Percentiles rank a stretch among this genome's conserved stretches.
phyloP scores from a whole-genome alignment of 2,329 filamentous ascomycete genomes.

The Claviceps cyperi region DNA sequence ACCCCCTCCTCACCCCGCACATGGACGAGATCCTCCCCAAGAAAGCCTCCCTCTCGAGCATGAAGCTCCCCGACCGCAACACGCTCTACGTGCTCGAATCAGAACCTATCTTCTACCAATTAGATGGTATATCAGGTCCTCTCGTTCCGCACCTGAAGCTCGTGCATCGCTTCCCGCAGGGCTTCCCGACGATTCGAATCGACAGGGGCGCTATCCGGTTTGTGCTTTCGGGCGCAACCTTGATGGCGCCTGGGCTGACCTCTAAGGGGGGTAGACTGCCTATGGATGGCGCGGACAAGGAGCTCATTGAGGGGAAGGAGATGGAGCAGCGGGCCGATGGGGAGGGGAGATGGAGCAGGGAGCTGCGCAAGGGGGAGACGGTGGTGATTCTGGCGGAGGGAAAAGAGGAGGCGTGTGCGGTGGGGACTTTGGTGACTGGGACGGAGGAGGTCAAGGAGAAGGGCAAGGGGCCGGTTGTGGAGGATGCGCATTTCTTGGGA shows the following conservation, averaged over 20 bases:
- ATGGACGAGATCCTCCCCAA: slow-evolving; percentile 94
- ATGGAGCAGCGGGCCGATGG: slow-evolving; percentile 27
- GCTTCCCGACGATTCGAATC: slow-evolving; percentile 74
- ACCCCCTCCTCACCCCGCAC: slow-evolving; percentile 70
- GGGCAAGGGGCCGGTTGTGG: slow-evolving; percentile 87
- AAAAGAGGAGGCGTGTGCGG: slow-evolving; percentile 79
- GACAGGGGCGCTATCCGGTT: slow-evolving; percentile 95
- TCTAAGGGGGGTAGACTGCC: slow-evolving; percentile 70
- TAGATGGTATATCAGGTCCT: slow-evolving; percentile 45
- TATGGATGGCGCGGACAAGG: slow-evolving; percentile 24
- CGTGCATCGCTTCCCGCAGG: slow-evolving; percentile 77
- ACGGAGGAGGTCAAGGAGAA: slow-evolving; percentile 88
- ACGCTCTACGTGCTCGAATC: slow-evolving; percentile 73
- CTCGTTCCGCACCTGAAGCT: slow-evolving; percentile 80
- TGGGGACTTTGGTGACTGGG: slow-evolving; percentile 69
- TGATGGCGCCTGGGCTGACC: slow-evolving; percentile 93
- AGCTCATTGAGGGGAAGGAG: slow-evolving; percentile 26
- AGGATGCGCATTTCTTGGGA: slow-evolving; percentile 84
- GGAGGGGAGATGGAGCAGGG: slow-evolving; percentile 45
- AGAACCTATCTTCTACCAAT: slow-evolving; percentile 82
- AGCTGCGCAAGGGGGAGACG: slow-evolving; percentile 65
- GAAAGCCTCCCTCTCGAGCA: slow-evolving; percentile 75
- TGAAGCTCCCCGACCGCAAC: slow-evolving; percentile 86
- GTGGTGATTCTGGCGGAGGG: slow-evolving; percentile 88
- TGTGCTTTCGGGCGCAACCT: slow-evolving; percentile 78